Percentiles rank a stretch among this genome's conserved stretches.
Conservation (phyloP, 805 yeast species). For the Metschnikowia gelsemii region DNA sequence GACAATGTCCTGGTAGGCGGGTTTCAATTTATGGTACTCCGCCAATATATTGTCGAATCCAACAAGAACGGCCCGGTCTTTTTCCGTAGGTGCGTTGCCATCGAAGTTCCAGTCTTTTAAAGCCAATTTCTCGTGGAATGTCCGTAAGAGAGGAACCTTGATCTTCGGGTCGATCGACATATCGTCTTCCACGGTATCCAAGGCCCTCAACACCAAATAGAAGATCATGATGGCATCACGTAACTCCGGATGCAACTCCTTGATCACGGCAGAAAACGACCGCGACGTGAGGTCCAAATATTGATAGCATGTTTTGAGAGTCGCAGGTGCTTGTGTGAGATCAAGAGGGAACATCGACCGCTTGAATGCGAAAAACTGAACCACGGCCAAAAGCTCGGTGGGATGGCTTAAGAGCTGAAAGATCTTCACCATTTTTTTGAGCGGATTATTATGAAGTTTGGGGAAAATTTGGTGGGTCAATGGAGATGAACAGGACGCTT, state of each 20-base stretch:
- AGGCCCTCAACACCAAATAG: slow-evolving; percentile 81
- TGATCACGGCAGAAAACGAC: slow-evolving; percentile 91
- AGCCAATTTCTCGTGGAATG: slow-evolving; percentile 62
- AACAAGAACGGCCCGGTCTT: slow-evolving; percentile 77
- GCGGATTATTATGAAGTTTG: too few species aligned
- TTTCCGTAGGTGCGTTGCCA: slow-evolving; percentile 72
- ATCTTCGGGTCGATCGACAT: slow-evolving; percentile 73
- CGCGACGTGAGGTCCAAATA: slow-evolving; percentile 73
- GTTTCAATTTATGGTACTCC: slow-evolving; percentile 71
- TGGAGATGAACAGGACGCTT: too few species aligned
- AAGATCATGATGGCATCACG: slow-evolving; percentile 80
- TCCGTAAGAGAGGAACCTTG: slow-evolving; percentile 73
- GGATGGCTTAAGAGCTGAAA: slow-evolving; percentile 67
- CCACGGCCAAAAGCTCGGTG: slow-evolving; percentile 62
- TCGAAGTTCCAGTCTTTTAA: slow-evolving; percentile 77
- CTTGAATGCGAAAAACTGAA: slow-evolving; percentile 58
- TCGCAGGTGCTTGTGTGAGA: slow-evolving; percentile 24
- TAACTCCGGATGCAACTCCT: slow-evolving; percentile 86
- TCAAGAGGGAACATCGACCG: slow-evolving; percentile 52
- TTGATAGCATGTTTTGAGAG: slow-evolving; percentile 61
- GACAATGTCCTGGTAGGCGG: slow-evolving; percentile 75
- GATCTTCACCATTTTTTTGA: slow-evolving; percentile 55
- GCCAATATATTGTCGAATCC: slow-evolving; percentile 68
- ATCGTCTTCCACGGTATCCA: slow-evolving; percentile 96
- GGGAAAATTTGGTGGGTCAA: too few species aligned